phyloP scores from a whole-genome alignment of 768 basidiomycete species.

The Termitomyces sp. region DNA sequence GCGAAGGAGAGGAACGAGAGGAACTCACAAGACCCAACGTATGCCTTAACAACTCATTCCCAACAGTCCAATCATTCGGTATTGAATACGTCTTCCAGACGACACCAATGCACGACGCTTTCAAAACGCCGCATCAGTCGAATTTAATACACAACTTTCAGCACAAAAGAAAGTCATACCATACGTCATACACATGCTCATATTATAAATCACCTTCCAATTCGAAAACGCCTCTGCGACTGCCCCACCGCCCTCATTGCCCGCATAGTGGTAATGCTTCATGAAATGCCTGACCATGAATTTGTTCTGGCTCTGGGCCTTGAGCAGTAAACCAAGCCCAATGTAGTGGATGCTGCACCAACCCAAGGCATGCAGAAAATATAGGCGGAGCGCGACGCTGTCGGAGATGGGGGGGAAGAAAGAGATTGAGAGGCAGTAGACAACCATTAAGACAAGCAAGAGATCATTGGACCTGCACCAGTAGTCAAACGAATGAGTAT shows the following conservation, averaged over 20 bases:
- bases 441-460: constrained; percentile 68
- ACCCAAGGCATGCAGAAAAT: constrained; percentile 75
- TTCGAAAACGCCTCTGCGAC: constrained; percentile 92
- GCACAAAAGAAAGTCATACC: constrained; percentile 37
- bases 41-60: constrained; percentile 82
- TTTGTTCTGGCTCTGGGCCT: constrained; percentile 79
- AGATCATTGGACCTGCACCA: constrained; percentile 71
- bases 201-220: constrained; percentile 91
- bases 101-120: constrained; percentile 81
- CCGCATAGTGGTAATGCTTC: constrained; percentile 89
- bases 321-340: constrained; percentile 78
- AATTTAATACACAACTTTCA: not conserved
- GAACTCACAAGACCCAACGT: constrained; percentile 76
- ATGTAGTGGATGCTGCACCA: constrained; percentile 90
- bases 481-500: not conserved
- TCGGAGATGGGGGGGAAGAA: constrained; percentile 54
- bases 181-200: constrained; percentile 94
- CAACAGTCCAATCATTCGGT: constrained; percentile 81
- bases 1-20: constrained; percentile 21
- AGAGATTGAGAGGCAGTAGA: constrained; percentile 56
- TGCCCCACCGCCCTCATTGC: constrained; percentile 66
- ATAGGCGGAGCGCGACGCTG: constrained; percentile 46
- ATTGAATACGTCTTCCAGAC: constrained; percentile 88
- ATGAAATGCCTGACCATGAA: constrained; percentile 92
- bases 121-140: not conserved